phyloP scores from a whole-genome alignment of 768 basidiomycete genomes.

The Cubamyces lactineus region DNA sequence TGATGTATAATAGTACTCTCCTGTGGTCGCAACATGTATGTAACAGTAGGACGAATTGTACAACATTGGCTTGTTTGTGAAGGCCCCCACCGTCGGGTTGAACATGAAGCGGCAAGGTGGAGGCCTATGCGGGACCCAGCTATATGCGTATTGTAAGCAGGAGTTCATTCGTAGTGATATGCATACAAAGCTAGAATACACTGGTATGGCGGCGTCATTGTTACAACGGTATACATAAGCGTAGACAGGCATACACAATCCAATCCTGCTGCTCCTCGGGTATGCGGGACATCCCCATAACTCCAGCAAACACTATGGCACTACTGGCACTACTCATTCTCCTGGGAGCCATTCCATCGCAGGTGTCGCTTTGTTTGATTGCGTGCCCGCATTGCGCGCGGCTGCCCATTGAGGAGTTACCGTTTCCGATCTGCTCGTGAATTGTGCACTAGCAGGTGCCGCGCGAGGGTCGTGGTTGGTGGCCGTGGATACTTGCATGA shows the following conservation, averaged over 20 bases:
- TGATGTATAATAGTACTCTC: slow-evolving; percentile 35
- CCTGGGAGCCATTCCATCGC: slow-evolving; percentile 2
- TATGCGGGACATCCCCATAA: not conserved
- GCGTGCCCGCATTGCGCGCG: not conserved
- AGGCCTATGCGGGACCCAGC: too few species aligned
- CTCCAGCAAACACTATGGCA: not conserved
- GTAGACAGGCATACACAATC: not conserved
- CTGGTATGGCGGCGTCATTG: too few species aligned
- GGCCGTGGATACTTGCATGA: slow-evolving; percentile 36
- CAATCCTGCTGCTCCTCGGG: not conserved
- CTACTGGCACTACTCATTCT: not conserved
- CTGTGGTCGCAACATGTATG: not conserved
- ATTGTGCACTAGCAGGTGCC: not conserved
- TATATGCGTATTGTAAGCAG: too few species aligned
- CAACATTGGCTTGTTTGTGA: not conserved
- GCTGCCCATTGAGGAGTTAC: slow-evolving; percentile 20
- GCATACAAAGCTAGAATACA: too few species aligned
- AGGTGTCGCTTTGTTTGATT: not conserved
- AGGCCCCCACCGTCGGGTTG: too few species aligned
- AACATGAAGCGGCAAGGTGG: too few species aligned
- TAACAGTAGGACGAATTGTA: not conserved
- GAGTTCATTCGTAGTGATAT: too few species aligned
- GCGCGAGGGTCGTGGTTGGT: not conserved
- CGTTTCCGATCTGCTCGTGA: slow-evolving; percentile 17
- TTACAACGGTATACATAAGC: not conserved